A percentile compares a stretch with the other conserved stretches of the same genome.
Evolutionary conservation across 2,329 filamentous ascomycete genomes (phyloP).

Genomic region (Fusarium liriodendri): DNA sequence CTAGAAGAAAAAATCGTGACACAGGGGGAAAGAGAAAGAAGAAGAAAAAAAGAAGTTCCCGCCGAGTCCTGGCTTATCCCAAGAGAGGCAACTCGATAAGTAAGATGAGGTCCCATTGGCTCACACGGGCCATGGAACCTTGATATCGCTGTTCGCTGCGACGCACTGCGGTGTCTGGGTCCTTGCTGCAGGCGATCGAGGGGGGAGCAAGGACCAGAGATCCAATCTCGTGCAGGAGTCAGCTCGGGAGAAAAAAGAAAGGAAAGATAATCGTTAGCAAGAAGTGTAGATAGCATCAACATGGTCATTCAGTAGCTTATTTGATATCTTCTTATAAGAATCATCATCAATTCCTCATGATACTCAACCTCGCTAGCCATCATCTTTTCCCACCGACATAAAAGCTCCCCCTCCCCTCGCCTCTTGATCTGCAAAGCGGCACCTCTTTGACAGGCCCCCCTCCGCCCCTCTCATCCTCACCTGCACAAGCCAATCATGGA

Average conservation of each 20-base stretch:
- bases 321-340: neutral
- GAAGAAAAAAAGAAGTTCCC: constrained; percentile 14
- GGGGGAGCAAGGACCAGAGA: constrained; percentile 12
- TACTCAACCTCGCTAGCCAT: neutral
- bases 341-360: neutral
- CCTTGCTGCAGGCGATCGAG: constrained; percentile 35
- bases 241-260: constrained; percentile 3
- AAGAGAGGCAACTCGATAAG: constrained; percentile 37
- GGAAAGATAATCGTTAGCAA: neutral
- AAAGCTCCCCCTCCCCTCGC: neutral
- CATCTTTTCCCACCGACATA: neutral
- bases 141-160: constrained; percentile 29
- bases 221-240: constrained; percentile 25
- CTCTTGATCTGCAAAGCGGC: constrained; percentile 18
- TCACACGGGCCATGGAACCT: neutral
- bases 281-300: too few species aligned
- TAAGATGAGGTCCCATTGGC: constrained; percentile 19
- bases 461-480: constrained; percentile 9
- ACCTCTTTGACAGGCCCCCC: constrained; percentile 13
- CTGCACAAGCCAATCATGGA: constrained; percentile 20
- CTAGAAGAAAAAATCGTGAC: constrained; percentile 12
- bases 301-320: too few species aligned
- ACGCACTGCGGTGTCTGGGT: constrained; percentile 5
- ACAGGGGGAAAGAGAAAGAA: constrained; percentile 1
- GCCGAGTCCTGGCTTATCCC: constrained; percentile 27